phyloP scores from a whole-genome alignment of 192 early-diverging fungal genomes.

The Kappamyces sp. region DNA sequence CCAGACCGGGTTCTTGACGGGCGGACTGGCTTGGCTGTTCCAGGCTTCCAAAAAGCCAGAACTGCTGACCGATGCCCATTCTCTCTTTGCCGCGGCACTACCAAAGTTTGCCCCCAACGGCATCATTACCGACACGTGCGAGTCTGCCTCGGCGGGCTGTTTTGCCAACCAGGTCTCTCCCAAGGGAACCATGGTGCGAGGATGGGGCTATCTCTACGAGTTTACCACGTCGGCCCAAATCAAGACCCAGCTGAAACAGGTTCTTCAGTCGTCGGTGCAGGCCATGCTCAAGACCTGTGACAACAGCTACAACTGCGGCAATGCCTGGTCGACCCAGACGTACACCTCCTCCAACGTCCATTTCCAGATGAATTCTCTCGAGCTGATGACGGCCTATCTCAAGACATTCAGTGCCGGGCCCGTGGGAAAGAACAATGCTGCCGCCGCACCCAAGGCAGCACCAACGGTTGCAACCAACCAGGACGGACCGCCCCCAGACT shows the following conservation, averaged over 20 bases:
- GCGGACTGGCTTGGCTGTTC: conserved; percentile 23
- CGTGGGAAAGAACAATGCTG: neutral
- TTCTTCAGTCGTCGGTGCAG: conserved; percentile 20
- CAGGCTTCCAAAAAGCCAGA: conserved; percentile 17
- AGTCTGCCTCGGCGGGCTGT: conserved; percentile 7
- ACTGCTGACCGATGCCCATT: conserved; percentile 18
- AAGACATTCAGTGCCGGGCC: conserved; percentile 2
- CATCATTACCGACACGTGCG: conserved; percentile 20
- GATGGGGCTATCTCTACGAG: conserved; percentile 16
- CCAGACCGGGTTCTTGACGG: conserved; percentile 18
- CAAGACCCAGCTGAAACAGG: conserved; percentile 19
- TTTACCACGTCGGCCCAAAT: conserved; percentile 9
- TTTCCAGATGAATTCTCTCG: neutral
- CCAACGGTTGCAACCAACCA: too few relatives aligned
- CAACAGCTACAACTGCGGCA: conserved; percentile 19
- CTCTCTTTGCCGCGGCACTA: conserved; percentile 11
- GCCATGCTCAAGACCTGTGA: conserved; percentile 23
- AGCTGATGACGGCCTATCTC: conserved; percentile 2
- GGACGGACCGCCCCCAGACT: too few relatives aligned
- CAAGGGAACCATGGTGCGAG: conserved; percentile 18
- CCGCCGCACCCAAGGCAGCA: too few relatives aligned
- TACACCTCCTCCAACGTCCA: neutral
- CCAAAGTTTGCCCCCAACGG: conserved; percentile 15
- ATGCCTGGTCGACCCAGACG: conserved; percentile 11
- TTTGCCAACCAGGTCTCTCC: neutral